Base-by-base conservation (phyloP, 2,329 filamentous ascomycete species). In the Fusarium kyushuense region DNA sequence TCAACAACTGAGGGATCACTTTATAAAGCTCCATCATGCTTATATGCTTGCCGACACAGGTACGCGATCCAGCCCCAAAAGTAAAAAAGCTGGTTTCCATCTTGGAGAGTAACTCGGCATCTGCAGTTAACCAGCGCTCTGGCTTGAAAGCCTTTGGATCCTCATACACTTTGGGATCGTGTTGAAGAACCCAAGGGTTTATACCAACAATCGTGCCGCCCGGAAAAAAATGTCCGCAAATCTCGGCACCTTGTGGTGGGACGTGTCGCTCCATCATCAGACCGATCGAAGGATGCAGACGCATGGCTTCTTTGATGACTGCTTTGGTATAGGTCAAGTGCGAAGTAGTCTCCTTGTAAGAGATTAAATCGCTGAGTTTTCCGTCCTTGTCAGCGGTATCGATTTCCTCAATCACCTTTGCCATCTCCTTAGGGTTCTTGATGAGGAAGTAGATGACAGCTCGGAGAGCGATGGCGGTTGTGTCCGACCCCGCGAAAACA, bases 281-380 rank as follows among this genome's bases (percentile, higher is more conserved):
- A 0, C 69, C 60, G 0, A 63, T 63, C 0, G 69, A 64, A 9
- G 69, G 69, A 36, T 72, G 69, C 19, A 72, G 48, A 9, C 66
- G 69, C 23, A 72, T 30, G 1, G 70, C 69, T 25, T 72, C 70
- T 11, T 71, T 72, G 3, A 72, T 64, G 1, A 55, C 52, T 0
- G 69, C 70, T 38, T 69, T 67, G 10, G 68, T 5, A 3, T 72
- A 72, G 5, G 17, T n/a, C 12, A 48, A 32, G 2, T 48, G 21
- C 3, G 21, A 6, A n/a, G 16, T 48, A 27, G 30, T 35, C 8
- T 48, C 30, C 14, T 23, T 52, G 27, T 52, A 42, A 9, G 25
- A 41, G 6, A 52, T 41, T 4, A 7, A 5, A 14, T 41, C 19
- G 11, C 33, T 23, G 33, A 52, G 35, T 0, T 52, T 40, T 4